Conservation (phyloP, 495 filamentous ascomycete genomes). For the Parathielavia hyrcaniae region DNA sequence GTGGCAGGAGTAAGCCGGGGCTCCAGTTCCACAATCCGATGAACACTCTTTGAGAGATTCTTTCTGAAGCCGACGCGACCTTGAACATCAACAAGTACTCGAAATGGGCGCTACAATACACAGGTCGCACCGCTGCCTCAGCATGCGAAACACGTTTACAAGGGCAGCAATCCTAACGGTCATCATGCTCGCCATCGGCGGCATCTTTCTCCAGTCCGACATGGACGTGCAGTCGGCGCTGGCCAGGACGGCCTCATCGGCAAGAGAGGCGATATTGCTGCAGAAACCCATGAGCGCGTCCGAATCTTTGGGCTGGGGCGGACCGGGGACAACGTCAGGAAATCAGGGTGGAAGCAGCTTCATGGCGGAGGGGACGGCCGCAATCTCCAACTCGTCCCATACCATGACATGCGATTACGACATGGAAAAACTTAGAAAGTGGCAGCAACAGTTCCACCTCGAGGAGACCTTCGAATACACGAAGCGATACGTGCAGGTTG, state of each 20-base stretch:
- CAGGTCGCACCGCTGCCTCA: constrained; percentile 37
- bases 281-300: constrained; percentile 30
- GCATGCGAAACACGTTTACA: constrained; percentile 41
- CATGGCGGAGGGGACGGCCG: constrained; percentile 17
- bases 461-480: constrained; percentile 46
- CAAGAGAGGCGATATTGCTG: constrained; percentile 29
- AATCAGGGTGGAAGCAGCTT: constrained; percentile 10
- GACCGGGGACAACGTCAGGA: neutral
- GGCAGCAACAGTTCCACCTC: constrained; percentile 43
- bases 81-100: neutral
- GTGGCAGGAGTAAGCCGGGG: neutral
- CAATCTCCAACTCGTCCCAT: constrained; percentile 19
- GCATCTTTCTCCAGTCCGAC: constrained; percentile 35
- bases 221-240: constrained; percentile 37
- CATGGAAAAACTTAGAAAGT: constrained; percentile 34
- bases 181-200: constrained; percentile 33
- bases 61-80: neutral
- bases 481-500: constrained; percentile 45
- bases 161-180: constrained; percentile 36
- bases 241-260: constrained; percentile 34
- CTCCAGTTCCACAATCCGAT: neutral
- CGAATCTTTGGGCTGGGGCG: constrained; percentile 7
- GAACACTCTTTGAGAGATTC: neutral
- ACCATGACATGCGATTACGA: constrained; percentile 44
- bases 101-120: constrained; percentile 37